Base-by-base conservation (phyloP, 768 basidiomycete species). In the Panaeolus cyanescens region DNA sequence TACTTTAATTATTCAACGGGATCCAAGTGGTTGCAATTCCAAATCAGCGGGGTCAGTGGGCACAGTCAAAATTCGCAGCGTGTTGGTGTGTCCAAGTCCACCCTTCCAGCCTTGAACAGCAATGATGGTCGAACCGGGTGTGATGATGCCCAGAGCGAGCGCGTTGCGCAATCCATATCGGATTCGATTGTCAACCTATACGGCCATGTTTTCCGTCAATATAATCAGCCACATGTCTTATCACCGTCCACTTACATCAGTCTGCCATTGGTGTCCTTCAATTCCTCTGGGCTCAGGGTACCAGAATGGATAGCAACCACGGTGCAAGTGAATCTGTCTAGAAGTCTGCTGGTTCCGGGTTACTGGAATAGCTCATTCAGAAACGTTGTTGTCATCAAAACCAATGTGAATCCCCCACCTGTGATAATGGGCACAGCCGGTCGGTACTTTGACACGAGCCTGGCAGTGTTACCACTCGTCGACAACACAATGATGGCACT, bases 51-150 rank as follows among this genome's bases (percentile, higher is more conserved):
- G 63, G 68, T 94, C 91, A 22, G 90, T 93, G 17, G 93, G 93
- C 45, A 95, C 93, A 37, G 86, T 86, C 67, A 95, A 76, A 63
- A 95, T 84, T 55, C 93, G 89, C 60, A 95, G 80, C 12, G 93
- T 95, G 82, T 96, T 95, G 65, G 94, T 96, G 78, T 97, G 95
- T 32, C 95, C 96, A 45, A 97, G 85, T 61, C 97, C 97, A 42
- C 95, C 93, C 80, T 95, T 96, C 96, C 96, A 99, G n/a, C 97
- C 97, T 76, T 99, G 97, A 4, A 99, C 91, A 54, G 96, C 96
- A 64, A 99, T 82, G 70, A 99, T 85, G 25, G 95, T 93, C 57
- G 88, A 88, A 58, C 94, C 93, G 34, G 93, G 87, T 70, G 88
- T 87, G 80, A 99, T 89, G 72, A 99, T 85, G 65, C 92, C 90